Percentiles rank a stretch among this genome's conserved stretches.
phyloP scores from a whole-genome alignment of 1,284 basidiomycete species.

The Cutaneotrichosporon cavernicola region DNA sequence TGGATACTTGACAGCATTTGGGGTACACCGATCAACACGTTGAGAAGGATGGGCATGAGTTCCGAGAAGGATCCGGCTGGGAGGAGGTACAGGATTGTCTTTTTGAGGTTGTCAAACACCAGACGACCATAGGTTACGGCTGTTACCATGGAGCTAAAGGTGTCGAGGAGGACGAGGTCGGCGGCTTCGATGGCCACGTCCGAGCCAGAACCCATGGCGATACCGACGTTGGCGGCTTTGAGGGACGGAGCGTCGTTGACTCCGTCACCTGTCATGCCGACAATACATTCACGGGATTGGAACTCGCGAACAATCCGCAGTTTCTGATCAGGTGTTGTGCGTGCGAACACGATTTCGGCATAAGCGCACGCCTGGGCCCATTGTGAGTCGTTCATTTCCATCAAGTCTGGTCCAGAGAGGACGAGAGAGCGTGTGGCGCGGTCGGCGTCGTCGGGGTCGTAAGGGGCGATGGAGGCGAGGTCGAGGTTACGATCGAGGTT shows the following conservation, averaged over 20 bases:
- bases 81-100: conserved; percentile 53
- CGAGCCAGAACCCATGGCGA: conserved; percentile 56
- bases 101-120: conserved; percentile 68
- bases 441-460: conserved; percentile 30
- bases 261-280: conserved; percentile 66
- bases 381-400: conserved; percentile 56
- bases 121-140: conserved; percentile 61
- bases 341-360: conserved; percentile 69
- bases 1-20: conserved; percentile 60
- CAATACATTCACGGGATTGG: conserved; percentile 59
- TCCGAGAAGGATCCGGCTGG: conserved; percentile 62
- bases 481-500: conserved; percentile 48
- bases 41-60: conserved; percentile 65
- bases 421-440: conserved; percentile 51
- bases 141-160: conserved; percentile 53
- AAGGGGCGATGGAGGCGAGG: conserved; percentile 22
- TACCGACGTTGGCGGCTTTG: conserved; percentile 58
- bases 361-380: conserved; percentile 61
- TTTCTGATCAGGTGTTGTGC: conserved; percentile 72
- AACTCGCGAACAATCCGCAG: conserved; percentile 66
- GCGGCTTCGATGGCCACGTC: conserved; percentile 55
- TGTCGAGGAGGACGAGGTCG: conserved; percentile 50
- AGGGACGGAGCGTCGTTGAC: conserved; percentile 67
- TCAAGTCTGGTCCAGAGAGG: conserved; percentile 60
- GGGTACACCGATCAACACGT: conserved; percentile 57